Base-by-base conservation (phyloP, 2,329 filamentous ascomycete species). In the Exophiala spinifera region DNA sequence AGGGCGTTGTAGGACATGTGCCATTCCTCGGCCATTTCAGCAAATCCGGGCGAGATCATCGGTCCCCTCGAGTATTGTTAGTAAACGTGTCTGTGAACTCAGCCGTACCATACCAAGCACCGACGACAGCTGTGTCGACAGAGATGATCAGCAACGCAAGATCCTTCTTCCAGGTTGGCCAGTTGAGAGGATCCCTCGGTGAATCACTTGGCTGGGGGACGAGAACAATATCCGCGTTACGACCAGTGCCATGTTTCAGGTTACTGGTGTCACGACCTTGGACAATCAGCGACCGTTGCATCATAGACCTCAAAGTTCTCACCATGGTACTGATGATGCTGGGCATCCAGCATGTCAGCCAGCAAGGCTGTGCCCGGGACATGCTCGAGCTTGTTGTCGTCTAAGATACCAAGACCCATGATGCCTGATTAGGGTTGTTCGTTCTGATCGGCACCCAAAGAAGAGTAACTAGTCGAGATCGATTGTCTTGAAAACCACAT, bases 151-250 rank as follows among this genome's bases (percentile, higher is more conserved):
- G 63, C 10, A 73, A 53, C 55, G 72, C 72, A 2, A 69, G 53
- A 58, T 74, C 70, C 54, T 75, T 75, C 58, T 72, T 73, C 61
- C 53, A 70, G 19, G 53, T 47, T 54, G 62, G 61, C 65, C 65
- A 66, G 59, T 65, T 64, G 53, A 67, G 50, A 19, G 66, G 68
- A 51, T 67, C 66, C 49, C 67, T 66, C 2, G 66, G 66, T 37
- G 65, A 63, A 33, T 69, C 68, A 21, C 65, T 63, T 34, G 64
- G 63, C 59, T 64, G 53, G 55, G 64, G 51, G 55, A 67, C 51
- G 56, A 69, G 64, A 8, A 69, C 61, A 31, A 69, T 63, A 50
- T 68, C 63, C 10, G 51, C 40, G 45, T 67, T 65, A 15, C 61
- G 59, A 13, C 66, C 66, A 6, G 52, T 65, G 21, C 52, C 66